Base-by-base conservation (phyloP, 768 basidiomycete species). In the Neoboletus subvelutipes region DNA sequence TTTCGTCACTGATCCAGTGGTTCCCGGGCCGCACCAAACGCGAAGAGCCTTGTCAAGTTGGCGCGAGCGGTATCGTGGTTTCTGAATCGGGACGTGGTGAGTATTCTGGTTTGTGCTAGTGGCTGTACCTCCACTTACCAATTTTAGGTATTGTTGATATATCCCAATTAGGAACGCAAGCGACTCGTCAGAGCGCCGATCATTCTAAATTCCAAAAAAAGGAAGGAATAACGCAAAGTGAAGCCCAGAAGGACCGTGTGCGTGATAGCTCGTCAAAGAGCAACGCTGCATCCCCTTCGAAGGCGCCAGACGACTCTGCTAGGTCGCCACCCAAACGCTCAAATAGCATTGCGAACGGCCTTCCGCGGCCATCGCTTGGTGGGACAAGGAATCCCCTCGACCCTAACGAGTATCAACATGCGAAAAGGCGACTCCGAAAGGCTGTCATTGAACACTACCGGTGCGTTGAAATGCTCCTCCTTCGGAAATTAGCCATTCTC, bases 381-480 rank as follows among this genome's bases (percentile, higher is more conserved):
- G 46, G 42, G 40, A 20, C 46, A 5, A 66, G 54, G 26, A 24
- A 59, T 45, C 52, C 65, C n/a, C 77, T 73, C 28, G 82, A 88
- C 65, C 92, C 89, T 0, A 87, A 90, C 41, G 83, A 88, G 51
- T 98, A 95, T 71, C 77, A 85, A 36, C 77, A 83, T 40, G 94
- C 94, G 18, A 90, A 90, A 73, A 86, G 87, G 67, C 85, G 85
- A 61, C 77, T 98, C 40, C 90, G 90, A 71, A 86, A 84, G 59
- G 96, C 94, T 3, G 79, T 88, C 1, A 60, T 86, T 45, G 92
- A 95, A 65, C 87, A 87, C 67, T 97, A 98, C 71, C 81, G 84
- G 86, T 86, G 62, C 39, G 59, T 65, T 40, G 28, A 20, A 7
- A 15, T 33, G 8, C 26, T 4, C n/a, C n/a, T n/a, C n/a, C 29